Percentiles rank a stretch among this genome's conserved stretches.
phyloP scores from a whole-genome alignment of 805 yeast species.

The Yarrowia alimentaria region DNA sequence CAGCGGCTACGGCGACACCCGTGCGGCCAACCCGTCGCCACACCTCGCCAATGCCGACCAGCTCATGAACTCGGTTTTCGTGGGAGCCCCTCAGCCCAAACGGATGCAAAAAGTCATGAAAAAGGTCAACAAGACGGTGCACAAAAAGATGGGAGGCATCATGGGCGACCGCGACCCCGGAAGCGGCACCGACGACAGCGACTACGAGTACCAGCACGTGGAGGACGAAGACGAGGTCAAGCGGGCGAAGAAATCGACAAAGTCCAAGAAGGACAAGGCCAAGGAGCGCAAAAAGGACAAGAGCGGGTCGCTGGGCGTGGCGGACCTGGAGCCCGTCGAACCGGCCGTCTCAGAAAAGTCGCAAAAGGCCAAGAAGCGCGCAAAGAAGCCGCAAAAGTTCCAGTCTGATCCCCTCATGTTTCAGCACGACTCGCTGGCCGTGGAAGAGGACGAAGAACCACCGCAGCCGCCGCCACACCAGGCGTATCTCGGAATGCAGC shows the following conservation, averaged over 20 bases:
- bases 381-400: constrained; percentile 6
- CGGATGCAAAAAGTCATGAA: constrained; percentile 17
- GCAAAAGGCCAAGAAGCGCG: constrained; percentile 2
- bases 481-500: too few relatives aligned
- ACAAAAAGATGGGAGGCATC: too few relatives aligned
- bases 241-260: not conserved
- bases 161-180: constrained; percentile 17
- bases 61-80: constrained; percentile 22
- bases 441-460: constrained; percentile 6
- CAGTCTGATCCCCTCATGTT: constrained; percentile 15
- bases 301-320: not conserved
- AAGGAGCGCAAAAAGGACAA: not conserved
- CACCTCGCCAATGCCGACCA: constrained; percentile 16
- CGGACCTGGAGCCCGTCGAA: not conserved
- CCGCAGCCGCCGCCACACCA: constrained; percentile 23
- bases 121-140: constrained; percentile 18
- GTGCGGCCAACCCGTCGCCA: constrained; percentile 20
- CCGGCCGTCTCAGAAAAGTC: not conserved
- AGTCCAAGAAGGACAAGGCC: constrained; percentile 1
- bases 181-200: constrained; percentile 7
- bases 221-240: constrained; percentile 23
- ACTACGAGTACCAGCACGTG: constrained; percentile 21
- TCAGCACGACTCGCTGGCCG: constrained; percentile 13
- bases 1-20: constrained; percentile 25
- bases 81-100: constrained; percentile 20